These are phyloP conservation scores for Teratosphaeria destructans DNA, from an alignment of 2,329 filamentous ascomycete species.

Conservation along the genomic window DNA sequence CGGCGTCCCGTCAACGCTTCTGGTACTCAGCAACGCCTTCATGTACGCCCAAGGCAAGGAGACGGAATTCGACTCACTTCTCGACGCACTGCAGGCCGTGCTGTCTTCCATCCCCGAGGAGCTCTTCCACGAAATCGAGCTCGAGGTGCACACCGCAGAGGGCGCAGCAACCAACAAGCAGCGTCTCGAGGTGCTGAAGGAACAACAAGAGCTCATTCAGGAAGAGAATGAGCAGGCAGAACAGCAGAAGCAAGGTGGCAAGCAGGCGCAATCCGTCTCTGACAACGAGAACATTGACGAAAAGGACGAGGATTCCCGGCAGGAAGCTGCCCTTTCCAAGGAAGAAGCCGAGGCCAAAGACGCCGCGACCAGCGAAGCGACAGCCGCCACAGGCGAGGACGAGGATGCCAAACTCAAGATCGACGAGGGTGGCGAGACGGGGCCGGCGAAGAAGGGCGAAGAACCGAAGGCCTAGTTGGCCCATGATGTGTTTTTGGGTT, in stretches of 20 bases:
- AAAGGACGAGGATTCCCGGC: constrained; percentile 52
- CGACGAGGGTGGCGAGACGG: neutral
- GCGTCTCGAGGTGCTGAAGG: constrained; percentile 92
- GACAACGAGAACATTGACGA: constrained; percentile 92
- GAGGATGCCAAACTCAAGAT: constrained; percentile 9
- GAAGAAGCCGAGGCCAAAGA: constrained; percentile 1
- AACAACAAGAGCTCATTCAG: constrained; percentile 95
- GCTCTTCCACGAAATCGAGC: constrained; percentile 97
- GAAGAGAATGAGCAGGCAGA: constrained; percentile 92
- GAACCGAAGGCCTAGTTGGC: neutral
- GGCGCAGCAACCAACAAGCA: constrained; percentile 98
- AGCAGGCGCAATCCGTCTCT: constrained; percentile 39
- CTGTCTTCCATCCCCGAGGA: constrained; percentile 93
- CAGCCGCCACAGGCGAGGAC: constrained; percentile 9
- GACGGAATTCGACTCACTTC: constrained; percentile 72
- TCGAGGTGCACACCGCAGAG: constrained; percentile 94
- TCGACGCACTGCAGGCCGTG: constrained; percentile 85
- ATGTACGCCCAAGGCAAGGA: constrained; percentile 88
- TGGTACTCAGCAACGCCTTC: constrained; percentile 94
- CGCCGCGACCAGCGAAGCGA: constrained; percentile 4
- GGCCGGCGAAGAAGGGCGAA: neutral
- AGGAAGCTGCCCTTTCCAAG: constrained; percentile 19
- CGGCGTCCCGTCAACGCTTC: constrained; percentile 87
- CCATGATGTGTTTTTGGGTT: neutral
- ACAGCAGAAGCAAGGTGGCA: constrained; percentile 63